Percentiles rank a stretch among this genome's conserved stretches.
Evolutionary conservation across 441 rosid genomes (phyloP).

Genomic region (Rhodomyrtus psidioides): DNA sequence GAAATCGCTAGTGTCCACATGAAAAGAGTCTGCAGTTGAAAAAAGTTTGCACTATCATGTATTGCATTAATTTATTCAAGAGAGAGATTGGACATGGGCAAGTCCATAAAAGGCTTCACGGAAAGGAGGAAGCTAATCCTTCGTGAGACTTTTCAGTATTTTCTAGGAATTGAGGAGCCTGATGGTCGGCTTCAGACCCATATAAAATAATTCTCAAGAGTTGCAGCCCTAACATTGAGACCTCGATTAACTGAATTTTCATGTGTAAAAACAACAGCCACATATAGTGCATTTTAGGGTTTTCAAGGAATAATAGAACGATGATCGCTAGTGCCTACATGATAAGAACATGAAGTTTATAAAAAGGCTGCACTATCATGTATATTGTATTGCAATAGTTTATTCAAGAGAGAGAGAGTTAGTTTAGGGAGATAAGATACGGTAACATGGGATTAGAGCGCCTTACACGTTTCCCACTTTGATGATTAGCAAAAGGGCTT

Average conservation of each 20-base stretch:
- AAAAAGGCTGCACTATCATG: neutral
- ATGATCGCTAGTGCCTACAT: neutral
- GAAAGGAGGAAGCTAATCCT: no score
- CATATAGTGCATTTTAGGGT: neutral
- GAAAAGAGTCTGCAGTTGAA: neutral
- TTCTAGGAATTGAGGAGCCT: no score
- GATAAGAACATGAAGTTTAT: neutral
- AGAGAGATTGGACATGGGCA: neutral
- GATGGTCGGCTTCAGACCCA: no score
- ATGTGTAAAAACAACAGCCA: neutral
- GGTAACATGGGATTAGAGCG: neutral
- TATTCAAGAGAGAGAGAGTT: neutral
- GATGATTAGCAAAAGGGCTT: neutral
- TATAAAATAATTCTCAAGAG: no score
- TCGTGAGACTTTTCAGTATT: no score
- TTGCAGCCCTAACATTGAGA: neutral
- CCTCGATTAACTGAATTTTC: neutral
- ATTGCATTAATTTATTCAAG: neutral
- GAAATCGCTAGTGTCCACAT: neutral
- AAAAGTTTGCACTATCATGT: neutral
- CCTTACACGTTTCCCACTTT: neutral
- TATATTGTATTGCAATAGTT: neutral
- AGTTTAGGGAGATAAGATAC: neutral
- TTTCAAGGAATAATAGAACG: neutral
- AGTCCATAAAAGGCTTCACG: no score